phyloP scores from a whole-genome alignment of 2,329 filamentous ascomycete species.

The Pseudocercospora fijiensis region DNA sequence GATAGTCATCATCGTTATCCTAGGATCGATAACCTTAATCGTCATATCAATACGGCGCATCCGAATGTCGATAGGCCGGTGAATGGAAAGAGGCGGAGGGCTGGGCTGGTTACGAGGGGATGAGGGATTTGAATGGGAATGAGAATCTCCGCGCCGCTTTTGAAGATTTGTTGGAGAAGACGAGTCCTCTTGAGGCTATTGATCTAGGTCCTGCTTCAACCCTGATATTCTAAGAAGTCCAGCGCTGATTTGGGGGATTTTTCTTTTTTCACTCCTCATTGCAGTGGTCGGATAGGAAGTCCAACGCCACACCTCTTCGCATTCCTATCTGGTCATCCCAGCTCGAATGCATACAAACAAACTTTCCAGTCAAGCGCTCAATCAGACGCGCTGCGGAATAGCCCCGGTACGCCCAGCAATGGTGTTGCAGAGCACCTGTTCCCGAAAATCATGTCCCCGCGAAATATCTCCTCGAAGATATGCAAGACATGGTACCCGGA shows the following conservation, averaged over 20 bases:
- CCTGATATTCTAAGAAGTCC: too few relatives aligned
- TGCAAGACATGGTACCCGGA: slow-evolving; percentile 47
- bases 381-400: slow-evolving; percentile 55
- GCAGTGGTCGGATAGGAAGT: slow-evolving; percentile 38
- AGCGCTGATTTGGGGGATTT: too few relatives aligned
- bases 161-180: too few relatives aligned
- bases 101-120: too few relatives aligned
- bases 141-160: too few relatives aligned
- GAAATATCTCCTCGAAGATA: slow-evolving; percentile 47
- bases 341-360: slow-evolving; percentile 55
- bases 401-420: slow-evolving; percentile 60
- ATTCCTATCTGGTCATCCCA: slow-evolving; percentile 56
- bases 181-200: too few relatives aligned
- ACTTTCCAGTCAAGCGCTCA: slow-evolving; percentile 38
- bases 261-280: background rate
- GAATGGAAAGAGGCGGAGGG: too few relatives aligned
- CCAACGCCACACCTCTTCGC: slow-evolving; percentile 50
- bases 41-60: background rate
- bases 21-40: background rate
- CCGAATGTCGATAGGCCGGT: too few relatives aligned
- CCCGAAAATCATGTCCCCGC: slow-evolving; percentile 49
- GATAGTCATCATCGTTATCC: background rate
- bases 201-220: too few relatives aligned
- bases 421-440: slow-evolving; percentile 56
- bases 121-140: too few relatives aligned